A percentile compares a stretch with the other conserved stretches of the same genome.
phyloP scores from a whole-genome alignment of 2,329 filamentous ascomycete species.

The Cadophora malorum region DNA sequence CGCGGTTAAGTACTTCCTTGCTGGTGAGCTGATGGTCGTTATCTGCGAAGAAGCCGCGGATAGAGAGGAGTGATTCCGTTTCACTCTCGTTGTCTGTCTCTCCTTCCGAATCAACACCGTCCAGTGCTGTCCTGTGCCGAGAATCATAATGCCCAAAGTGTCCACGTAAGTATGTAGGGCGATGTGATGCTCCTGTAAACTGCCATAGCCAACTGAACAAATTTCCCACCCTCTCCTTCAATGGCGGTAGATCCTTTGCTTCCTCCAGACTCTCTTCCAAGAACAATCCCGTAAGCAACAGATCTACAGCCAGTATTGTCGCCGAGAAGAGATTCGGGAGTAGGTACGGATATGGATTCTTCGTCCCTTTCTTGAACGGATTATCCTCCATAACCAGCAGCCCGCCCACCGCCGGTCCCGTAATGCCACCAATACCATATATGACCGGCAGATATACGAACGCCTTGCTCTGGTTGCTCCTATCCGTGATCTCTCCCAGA shows the following conservation, averaged over 20 bases:
- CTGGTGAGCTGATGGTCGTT: slow-evolving; percentile 55
- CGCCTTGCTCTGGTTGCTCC: slow-evolving; percentile 89
- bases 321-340: slow-evolving; percentile 83
- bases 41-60: slow-evolving; percentile 50
- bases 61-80: slow-evolving; percentile 40
- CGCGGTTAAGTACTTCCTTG: slow-evolving; percentile 73
- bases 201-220: slow-evolving; percentile 75
- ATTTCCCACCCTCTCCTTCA: slow-evolving; percentile 62
- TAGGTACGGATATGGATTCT: slow-evolving; percentile 78
- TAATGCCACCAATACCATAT: slow-evolving; percentile 94
- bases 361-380: slow-evolving; percentile 57
- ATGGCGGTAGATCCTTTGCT: slow-evolving; percentile 63
- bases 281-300: slow-evolving; percentile 77
- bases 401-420: slow-evolving; percentile 89
- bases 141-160: slow-evolving; percentile 42
- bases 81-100: slow-evolving; percentile 40
- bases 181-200: slow-evolving; percentile 61
- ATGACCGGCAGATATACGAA: slow-evolving; percentile 95
- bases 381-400: slow-evolving; percentile 68
- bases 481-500: slow-evolving; percentile 91
- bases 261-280: slow-evolving; percentile 86
- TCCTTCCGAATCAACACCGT: slow-evolving; percentile 51
- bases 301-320: slow-evolving; percentile 71
- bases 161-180: slow-evolving; percentile 61
- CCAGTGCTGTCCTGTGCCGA: slow-evolving; percentile 34